Evolutionary conservation across 2,329 filamentous ascomycete genomes (phyloP).

Genomic region (Aspergillus uvarum): DNA sequence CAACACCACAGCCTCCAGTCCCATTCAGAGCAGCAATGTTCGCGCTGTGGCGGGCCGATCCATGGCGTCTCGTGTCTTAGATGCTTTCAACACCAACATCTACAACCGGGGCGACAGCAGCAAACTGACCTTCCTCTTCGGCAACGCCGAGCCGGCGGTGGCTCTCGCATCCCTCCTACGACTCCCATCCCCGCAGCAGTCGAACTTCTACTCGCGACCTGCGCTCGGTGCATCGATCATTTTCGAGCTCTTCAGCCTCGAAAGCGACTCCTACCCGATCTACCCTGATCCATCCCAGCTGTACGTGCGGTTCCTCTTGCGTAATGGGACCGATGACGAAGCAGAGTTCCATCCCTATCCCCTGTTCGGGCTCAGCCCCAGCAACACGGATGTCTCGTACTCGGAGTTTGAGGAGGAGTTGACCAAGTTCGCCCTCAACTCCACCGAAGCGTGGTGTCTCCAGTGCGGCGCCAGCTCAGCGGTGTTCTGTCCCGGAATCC

Average conservation of each 20-base stretch:
- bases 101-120: slow-evolving; percentile 35
- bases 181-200: slow-evolving; percentile 39
- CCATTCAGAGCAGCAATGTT: slow-evolving; percentile 29
- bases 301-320: slow-evolving; percentile 57
- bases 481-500: slow-evolving; percentile 53
- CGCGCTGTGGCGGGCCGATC: slow-evolving; percentile 46
- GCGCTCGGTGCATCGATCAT: slow-evolving; percentile 50
- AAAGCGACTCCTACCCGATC: slow-evolving; percentile 28
- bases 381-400: slow-evolving; percentile 50
- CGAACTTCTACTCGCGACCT: slow-evolving; percentile 52
- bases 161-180: slow-evolving; percentile 51
- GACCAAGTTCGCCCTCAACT: slow-evolving; percentile 43
- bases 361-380: slow-evolving; percentile 52
- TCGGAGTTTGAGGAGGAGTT: slow-evolving; percentile 51
- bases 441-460: slow-evolving; percentile 54
- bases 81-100: slow-evolving; percentile 42
- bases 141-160: slow-evolving; percentile 50
- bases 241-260: slow-evolving; percentile 54
- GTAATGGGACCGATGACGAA: slow-evolving; percentile 53
- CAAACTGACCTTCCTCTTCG: slow-evolving; percentile 52
- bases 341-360: slow-evolving; percentile 45
- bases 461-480: slow-evolving; percentile 45
- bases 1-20: slow-evolving; percentile 39
- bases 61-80: slow-evolving; percentile 40
- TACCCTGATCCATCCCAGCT: slow-evolving; percentile 49